phyloP scores from a whole-genome alignment of 1,139 yeast genomes.

The Saccharomyces hybrid region DNA sequence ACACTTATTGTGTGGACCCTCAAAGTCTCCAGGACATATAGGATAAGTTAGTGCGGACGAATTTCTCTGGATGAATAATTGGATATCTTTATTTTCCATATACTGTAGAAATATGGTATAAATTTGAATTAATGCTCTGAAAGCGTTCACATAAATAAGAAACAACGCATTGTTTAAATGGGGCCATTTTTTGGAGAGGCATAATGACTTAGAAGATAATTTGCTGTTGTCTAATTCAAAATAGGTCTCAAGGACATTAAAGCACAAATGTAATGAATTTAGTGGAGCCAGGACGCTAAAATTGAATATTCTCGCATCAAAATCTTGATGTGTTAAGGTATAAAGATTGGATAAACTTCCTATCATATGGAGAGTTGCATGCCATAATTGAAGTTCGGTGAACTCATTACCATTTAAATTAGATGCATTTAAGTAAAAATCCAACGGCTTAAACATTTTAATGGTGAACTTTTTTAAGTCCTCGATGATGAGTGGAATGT shows the following conservation, averaged over 20 bases:
- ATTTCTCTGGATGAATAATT: not conserved
- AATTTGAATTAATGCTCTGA: not conserved
- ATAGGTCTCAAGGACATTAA: not conserved
- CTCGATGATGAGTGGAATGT: not conserved
- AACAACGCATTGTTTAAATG: not conserved
- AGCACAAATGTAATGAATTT: not conserved
- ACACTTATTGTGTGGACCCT: not conserved
- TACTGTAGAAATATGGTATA: not conserved
- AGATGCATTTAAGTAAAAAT: not conserved
- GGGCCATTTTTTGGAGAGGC: not conserved
- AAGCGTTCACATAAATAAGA: not conserved
- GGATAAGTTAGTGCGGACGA: not conserved
- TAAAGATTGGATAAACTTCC: not conserved
- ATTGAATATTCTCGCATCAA: not conserved
- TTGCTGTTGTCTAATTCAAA: not conserved
- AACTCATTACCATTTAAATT: not conserved
- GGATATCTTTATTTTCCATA: not conserved
- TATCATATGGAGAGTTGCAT: not conserved
- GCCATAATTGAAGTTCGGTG: not conserved
- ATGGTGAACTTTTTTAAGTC: not conserved
- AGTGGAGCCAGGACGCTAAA: not conserved
- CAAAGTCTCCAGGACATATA: not conserved
- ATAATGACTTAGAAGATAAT: not conserved
- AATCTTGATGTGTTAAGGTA: not conserved
- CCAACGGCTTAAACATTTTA: not conserved